These are phyloP conservation scores for Perkinsus marinus DNA, from an alignment of 169 alveolate genomes.

Conservation along the genomic window DNA sequence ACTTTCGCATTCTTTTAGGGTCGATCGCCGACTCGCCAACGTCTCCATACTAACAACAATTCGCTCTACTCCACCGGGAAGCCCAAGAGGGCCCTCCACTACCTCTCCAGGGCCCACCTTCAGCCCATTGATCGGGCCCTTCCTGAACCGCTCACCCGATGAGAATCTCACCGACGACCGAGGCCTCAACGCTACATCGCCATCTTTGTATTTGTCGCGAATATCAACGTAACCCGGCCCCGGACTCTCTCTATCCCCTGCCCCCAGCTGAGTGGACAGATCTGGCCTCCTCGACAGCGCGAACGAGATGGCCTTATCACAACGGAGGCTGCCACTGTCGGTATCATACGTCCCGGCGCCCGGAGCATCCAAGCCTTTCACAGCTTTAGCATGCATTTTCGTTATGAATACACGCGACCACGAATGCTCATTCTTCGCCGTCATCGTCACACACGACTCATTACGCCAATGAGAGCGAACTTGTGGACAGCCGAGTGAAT, in stretches of 20 bases:
- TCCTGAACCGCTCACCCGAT: neutral
- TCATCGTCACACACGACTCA: neutral
- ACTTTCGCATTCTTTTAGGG: neutral
- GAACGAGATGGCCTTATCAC: neutral
- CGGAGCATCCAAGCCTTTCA: neutral
- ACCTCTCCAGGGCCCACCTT: neutral
- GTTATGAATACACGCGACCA: neutral
- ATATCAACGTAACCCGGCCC: neutral
- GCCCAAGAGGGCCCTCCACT: neutral
- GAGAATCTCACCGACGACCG: neutral
- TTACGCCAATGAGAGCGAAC: neutral
- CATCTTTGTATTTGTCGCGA: neutral
- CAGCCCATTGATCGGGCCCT: neutral
- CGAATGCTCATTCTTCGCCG: neutral
- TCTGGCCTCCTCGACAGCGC: neutral
- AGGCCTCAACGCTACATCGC: neutral
- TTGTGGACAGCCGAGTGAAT: neutral
- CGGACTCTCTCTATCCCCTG: neutral
- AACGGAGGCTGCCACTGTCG: neutral
- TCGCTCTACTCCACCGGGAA: no score
- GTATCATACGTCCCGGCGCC: neutral
- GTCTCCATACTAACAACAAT: neutral
- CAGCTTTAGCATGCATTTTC: neutral
- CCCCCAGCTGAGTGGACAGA: neutral
- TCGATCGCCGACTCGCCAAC: neutral